Evolutionary conservation across 2,329 filamentous ascomycete species (phyloP).

Genomic region (Lojkania enalia): DNA sequence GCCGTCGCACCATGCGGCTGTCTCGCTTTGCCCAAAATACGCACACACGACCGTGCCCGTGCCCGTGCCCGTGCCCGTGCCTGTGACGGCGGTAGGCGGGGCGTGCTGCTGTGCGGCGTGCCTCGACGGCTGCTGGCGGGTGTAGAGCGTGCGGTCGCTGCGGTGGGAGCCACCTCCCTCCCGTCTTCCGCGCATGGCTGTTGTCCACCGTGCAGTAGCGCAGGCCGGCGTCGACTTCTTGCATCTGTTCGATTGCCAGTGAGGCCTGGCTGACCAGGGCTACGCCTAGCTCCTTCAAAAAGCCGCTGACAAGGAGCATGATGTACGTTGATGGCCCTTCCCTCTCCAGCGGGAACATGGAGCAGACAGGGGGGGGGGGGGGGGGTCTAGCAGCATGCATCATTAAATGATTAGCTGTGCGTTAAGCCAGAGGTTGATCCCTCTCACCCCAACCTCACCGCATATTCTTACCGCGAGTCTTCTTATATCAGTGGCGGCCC

Average conservation of each 20-base stretch:
- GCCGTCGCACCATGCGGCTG: slow-evolving; percentile 26
- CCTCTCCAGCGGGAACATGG: slow-evolving; percentile 33
- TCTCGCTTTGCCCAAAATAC: slow-evolving; percentile 19
- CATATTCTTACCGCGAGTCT: slow-evolving; percentile 21
- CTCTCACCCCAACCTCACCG: slow-evolving; percentile 34
- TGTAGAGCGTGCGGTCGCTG: slow-evolving; percentile 19
- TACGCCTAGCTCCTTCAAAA: slow-evolving; percentile 25
- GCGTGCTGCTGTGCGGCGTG: neutral
- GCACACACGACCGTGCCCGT: neutral
- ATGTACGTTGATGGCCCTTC: slow-evolving; percentile 24
- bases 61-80: too few relatives aligned
- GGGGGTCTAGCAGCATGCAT: slow-evolving; percentile 22
- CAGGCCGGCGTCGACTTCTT: slow-evolving; percentile 9
- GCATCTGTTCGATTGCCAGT: slow-evolving; percentile 18
- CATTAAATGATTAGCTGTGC: slow-evolving; percentile 33
- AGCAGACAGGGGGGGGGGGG: slow-evolving; percentile 14
- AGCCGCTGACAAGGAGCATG: slow-evolving; percentile 28
- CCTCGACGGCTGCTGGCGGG: neutral
- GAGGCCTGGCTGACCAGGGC: slow-evolving; percentile 12
- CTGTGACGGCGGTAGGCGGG: neutral
- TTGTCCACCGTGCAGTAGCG: slow-evolving; percentile 32
- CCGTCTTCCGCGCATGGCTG: slow-evolving; percentile 38
- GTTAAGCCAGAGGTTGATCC: slow-evolving; percentile 25
- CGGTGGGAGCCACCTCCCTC: slow-evolving; percentile 17
- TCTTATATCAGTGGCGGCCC: slow-evolving; percentile 36